Evolutionary conservation across 495 filamentous ascomycete species (phyloP), one percentile per base, ranked within the genome.

Genomic region (Aspergillus asperescens): DNA sequence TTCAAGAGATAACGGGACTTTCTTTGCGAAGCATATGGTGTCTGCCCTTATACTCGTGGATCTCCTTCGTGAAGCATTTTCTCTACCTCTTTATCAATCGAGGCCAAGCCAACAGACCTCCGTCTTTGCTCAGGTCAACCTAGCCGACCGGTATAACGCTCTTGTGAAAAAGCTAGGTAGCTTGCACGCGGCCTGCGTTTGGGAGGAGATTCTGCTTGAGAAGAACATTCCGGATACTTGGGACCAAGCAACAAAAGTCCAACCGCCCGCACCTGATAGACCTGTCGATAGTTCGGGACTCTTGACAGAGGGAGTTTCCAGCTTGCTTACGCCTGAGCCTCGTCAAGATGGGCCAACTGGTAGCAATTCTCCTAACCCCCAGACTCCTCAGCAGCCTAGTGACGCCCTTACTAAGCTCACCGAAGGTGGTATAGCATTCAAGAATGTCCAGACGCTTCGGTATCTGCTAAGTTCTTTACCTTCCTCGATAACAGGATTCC

Each of bases 121-220:
- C 57, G 74, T 74, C 32, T 95, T 81, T 75, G 74, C 76, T 48
- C 80, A 82, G 42, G 80, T 93, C 53, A 91, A 90, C 57, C 75
- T 94, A 35, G 84, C 84, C 19, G 90, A 96, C 65, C 82, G 84
- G 53, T 95, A 93, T 63, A 70, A 75, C 31, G 64, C 72, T 19
- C 70, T 95, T 16, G 76, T 92, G 37, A 76, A 79, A 39, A 80
- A 79, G 27, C 77, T 97, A 13, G 90, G 89, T 7, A 78, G 80
- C 23, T 73, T 98, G 24, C 79, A 94, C 52, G 82, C 86, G 24
- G 81, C 81, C 42, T 87, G 89, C 52, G 76, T 93, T 19, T 85
- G 85, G 75, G 94, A 98, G 65, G 88, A 92, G 52, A 87, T 88
- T 25, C 61, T 84, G 0, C 69, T 96, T 18, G 78, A 85, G 60